Base-by-base conservation (phyloP, 2,329 filamentous ascomycete genomes). In the Elsinoe arachidis region DNA sequence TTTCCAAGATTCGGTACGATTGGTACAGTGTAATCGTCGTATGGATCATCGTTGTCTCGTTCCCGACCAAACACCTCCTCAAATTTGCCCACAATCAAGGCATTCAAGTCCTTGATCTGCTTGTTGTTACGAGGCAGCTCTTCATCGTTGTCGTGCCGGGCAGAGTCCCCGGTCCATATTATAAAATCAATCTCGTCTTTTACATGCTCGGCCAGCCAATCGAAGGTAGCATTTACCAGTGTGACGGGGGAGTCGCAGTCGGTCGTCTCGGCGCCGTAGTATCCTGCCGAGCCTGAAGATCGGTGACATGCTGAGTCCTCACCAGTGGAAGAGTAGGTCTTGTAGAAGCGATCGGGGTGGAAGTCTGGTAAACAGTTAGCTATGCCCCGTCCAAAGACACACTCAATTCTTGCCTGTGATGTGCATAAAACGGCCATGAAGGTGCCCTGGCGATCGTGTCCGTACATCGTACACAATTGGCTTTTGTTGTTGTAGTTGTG, bases 1-100 rank as follows among this genome's bases (percentile, higher is more conserved):
- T 99, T 99, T 60, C 93, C 93, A 64, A 96, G 85, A 0, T 86
- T 96, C 0, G 93, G 91, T 17, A 99, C 79, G 30, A 97, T 82
- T 3, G 93, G 92, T 3, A 97, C 80, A 11, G 78, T 72, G 59
- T 90, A 80, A 58, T 82, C 81, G 56, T 81, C 76, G 34, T 76
- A 75, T n/a, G 76, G 77, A 59, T 75, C 67, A 60, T 74, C 68
- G 37, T 71, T 69, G 55, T 76, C 69, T 59, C 76, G 70, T 17
- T 74, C 68, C 54, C 77, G 76, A 19, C 79, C 78, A 67, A 96
- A 96, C 9, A 87, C 78, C 17, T 90, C 81, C 47, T 80, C 73
- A 70, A 97, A 89, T 70, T 89, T 89, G 64, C 84, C 74, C 51
- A 90, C 85, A 61, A 96, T 77, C 62, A 83, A 78, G 62, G 82